Evolutionary conservation across 805 yeast species (phyloP).

Genomic region (Diddensiella caesifluorescens): DNA sequence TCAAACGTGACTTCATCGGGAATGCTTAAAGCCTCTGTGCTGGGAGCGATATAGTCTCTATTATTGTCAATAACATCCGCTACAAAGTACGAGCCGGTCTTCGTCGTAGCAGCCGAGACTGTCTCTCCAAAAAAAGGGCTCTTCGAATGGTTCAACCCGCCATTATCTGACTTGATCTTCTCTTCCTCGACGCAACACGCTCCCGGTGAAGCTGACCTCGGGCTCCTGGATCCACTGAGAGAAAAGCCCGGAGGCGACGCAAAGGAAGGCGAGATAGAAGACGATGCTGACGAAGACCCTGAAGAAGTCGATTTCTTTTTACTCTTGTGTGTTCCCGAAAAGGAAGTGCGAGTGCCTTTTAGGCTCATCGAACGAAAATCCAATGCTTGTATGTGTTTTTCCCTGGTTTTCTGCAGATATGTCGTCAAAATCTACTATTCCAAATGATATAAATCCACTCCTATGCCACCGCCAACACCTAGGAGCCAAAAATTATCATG

Average conservation of each 20-base stretch:
- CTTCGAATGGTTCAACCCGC: conserved; percentile 1
- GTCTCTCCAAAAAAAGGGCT: conserved; percentile 3
- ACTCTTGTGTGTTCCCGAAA: neutral
- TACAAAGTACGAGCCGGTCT: neutral
- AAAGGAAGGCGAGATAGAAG: neutral
- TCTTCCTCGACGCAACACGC: too few relatives aligned
- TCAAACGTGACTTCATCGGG: neutral
- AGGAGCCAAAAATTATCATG: too few relatives aligned
- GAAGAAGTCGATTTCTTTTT: neutral
- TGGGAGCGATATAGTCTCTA: neutral
- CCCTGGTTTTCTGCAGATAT: too few relatives aligned
- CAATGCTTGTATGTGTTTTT: too few relatives aligned
- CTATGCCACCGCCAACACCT: too few relatives aligned
- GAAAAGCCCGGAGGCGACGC: neutral
- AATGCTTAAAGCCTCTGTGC: neutral
- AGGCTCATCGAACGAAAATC: conserved; percentile 6
- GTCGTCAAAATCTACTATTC: too few relatives aligned
- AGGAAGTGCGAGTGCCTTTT: conserved; percentile 2
- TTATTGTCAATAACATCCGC: neutral
- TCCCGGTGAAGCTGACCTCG: too few relatives aligned
- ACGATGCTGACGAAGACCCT: neutral
- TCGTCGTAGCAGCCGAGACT: neutral
- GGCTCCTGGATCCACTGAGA: neutral
- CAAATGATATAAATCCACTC: too few relatives aligned
- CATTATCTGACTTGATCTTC: neutral